phyloP scores from a whole-genome alignment of 768 basidiomycete genomes.

The Serpula lacrymans region DNA sequence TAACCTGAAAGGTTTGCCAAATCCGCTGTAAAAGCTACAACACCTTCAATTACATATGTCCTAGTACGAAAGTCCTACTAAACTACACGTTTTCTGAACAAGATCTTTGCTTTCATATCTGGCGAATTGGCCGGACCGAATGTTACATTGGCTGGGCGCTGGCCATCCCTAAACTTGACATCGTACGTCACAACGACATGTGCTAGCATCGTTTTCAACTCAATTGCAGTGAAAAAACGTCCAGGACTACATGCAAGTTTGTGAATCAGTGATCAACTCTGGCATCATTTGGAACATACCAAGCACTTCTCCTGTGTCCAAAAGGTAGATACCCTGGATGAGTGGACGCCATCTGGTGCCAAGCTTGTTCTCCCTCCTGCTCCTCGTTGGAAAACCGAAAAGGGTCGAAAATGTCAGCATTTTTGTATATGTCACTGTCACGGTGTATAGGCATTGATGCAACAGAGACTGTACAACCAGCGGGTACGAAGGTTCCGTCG shows the following conservation, averaged over 20 bases:
- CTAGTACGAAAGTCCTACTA: no score
- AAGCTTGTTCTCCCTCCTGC: conserved; percentile 11
- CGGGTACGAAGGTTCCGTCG: conserved; percentile 27
- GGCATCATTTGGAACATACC: conserved; percentile 9
- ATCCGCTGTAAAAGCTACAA: no score
- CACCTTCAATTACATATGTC: no score
- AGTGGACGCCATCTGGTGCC: conserved; percentile 18
- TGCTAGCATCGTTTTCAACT: conserved; percentile 40
- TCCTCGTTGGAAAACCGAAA: conserved; percentile 25
- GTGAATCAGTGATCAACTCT: conserved; percentile 7
- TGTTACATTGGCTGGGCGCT: conserved; percentile 31
- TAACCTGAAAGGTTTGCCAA: no score
- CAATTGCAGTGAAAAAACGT: conserved; percentile 43
- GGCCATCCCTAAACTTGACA: conserved; percentile 30
- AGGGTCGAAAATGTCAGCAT: conserved; percentile 31
- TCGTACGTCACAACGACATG: conserved; percentile 39
- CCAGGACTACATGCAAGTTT: conserved; percentile 27
- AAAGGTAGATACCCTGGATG: conserved; percentile 18
- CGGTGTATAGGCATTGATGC: no score
- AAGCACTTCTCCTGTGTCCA: conserved; percentile 13
- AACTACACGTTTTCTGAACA: conserved; percentile 36
- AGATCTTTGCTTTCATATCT: conserved; percentile 30
- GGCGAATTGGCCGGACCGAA: conserved; percentile 34
- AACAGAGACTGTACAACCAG: no score
- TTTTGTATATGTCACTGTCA: conserved; percentile 29